Evolutionary conservation across 106 monocot genomes (phyloP).

Genomic region (Acorus calamus): DNA sequence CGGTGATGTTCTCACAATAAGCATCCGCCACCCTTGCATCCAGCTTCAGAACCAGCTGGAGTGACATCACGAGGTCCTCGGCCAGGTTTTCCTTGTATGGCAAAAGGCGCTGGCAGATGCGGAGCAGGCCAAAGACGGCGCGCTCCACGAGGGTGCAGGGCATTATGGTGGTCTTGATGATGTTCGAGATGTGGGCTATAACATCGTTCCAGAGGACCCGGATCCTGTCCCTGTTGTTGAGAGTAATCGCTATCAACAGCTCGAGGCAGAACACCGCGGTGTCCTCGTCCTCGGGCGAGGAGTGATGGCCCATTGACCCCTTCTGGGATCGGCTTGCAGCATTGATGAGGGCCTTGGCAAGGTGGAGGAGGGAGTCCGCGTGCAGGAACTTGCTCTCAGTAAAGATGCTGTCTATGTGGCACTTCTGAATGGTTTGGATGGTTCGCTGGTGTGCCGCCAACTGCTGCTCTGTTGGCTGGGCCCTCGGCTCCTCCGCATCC

Average conservation of each 20-base stretch:
- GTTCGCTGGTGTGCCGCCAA: constrained; percentile 20
- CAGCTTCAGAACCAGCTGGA: constrained; percentile 17
- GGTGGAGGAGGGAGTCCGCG: constrained; percentile 18
- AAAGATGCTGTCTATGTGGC: constrained; percentile 23
- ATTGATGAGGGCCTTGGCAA: constrained; percentile 15
- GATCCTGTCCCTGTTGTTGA: constrained; percentile 26
- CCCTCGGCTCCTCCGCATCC: constrained; percentile 16
- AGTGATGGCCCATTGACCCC: neutral
- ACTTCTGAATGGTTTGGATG: constrained; percentile 23
- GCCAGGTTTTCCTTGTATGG: constrained; percentile 28
- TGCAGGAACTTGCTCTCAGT: constrained; percentile 25
- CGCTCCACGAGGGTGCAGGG: constrained; percentile 22
- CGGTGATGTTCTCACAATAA: constrained; percentile 30
- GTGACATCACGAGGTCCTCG: constrained; percentile 18
- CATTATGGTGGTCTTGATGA: constrained; percentile 18
- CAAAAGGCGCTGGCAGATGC: constrained; percentile 20
- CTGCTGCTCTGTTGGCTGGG: constrained; percentile 23
- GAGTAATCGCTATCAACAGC: constrained; percentile 13
- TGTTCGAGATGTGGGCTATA: constrained; percentile 13
- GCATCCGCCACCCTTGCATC: constrained; percentile 24
- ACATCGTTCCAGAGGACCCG: constrained; percentile 14
- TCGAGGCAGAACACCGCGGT: constrained; percentile 21
- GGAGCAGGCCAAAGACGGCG: constrained; percentile 21
- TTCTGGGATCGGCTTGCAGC: constrained; percentile 12
- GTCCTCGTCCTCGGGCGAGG: constrained; percentile 19